phyloP scores from a whole-genome alignment of 202 grass and related monocot genomes.

The Carex sylvatica region DNA sequence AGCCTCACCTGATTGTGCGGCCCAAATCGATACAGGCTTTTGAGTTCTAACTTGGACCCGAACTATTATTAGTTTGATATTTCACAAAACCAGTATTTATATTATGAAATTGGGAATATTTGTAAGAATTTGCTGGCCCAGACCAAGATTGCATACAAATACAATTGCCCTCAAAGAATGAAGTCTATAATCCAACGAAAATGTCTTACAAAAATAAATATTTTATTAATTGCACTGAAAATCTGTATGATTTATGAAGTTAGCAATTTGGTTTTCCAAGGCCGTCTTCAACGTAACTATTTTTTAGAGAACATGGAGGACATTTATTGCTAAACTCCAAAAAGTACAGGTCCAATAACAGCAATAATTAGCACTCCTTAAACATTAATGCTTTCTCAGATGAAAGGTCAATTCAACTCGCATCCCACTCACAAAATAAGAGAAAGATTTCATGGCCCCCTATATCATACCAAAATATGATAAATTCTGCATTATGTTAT shows the following conservation, averaged over 20 bases:
- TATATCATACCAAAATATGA: not conserved
- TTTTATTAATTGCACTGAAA: not conserved
- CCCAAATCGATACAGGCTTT: not conserved
- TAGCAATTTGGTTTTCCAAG: not conserved
- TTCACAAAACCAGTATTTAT: not conserved
- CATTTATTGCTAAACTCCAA: not conserved
- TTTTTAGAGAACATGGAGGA: not conserved
- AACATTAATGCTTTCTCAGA: not conserved
- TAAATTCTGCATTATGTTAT: not conserved
- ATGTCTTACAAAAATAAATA: not conserved
- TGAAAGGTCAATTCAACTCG: constrained; percentile 1
- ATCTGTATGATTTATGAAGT: not conserved
- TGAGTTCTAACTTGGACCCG: not conserved
- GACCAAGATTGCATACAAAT: constrained; percentile 1
- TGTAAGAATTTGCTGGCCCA: not conserved
- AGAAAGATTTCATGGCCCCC: not conserved
- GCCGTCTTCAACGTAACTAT: not conserved
- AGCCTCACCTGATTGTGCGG: not conserved
- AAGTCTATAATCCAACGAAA: not conserved
- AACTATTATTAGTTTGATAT: not conserved
- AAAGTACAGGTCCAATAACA: constrained; percentile 7
- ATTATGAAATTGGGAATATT: not conserved
- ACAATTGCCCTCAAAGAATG: not conserved
- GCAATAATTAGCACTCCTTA: not conserved
- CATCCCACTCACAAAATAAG: not conserved